Evolutionary conservation across 768 basidiomycete species (phyloP).

Genomic region (Chiua virens): DNA sequence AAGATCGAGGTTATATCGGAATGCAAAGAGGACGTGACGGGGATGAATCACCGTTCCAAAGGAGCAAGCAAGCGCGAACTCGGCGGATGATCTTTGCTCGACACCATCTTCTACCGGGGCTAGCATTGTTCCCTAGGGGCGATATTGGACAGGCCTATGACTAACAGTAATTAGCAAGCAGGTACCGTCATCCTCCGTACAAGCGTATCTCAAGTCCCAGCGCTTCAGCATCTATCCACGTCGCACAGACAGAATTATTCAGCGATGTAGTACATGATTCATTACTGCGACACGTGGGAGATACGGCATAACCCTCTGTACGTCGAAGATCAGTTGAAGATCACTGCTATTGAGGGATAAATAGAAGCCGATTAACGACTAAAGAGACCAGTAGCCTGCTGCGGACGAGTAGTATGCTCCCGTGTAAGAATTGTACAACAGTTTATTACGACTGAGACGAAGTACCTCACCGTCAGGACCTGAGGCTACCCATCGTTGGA

Average conservation of each 20-base stretch:
- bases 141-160: not conserved
- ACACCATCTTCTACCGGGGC: slow-evolving; percentile 7
- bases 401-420: slow-evolving; percentile 2
- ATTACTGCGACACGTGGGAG: slow-evolving; percentile 10
- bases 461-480: slow-evolving; percentile 3
- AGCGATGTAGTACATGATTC: not conserved
- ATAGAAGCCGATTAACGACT: slow-evolving; percentile 26
- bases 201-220: no score
- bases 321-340: slow-evolving; percentile 30
- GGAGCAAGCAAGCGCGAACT: slow-evolving; percentile 28
- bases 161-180: no score
- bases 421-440: not conserved
- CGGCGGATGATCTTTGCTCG: slow-evolving; percentile 7
- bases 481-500: not conserved
- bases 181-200: not conserved
- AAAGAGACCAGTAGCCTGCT: slow-evolving; percentile 1
- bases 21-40: slow-evolving; percentile 17
- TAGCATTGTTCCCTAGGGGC: not conserved
- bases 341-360: slow-evolving; percentile 24
- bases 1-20: slow-evolving; percentile 25
- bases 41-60: slow-evolving; percentile 22
- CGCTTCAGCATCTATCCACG: not conserved
- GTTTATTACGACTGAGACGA: not conserved
- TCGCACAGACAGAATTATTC: not conserved
- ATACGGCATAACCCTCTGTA: slow-evolving; percentile 13